Base-by-base conservation (phyloP, 2,329 filamentous ascomycete genomes). In the Paecilomyces sp. region DNA sequence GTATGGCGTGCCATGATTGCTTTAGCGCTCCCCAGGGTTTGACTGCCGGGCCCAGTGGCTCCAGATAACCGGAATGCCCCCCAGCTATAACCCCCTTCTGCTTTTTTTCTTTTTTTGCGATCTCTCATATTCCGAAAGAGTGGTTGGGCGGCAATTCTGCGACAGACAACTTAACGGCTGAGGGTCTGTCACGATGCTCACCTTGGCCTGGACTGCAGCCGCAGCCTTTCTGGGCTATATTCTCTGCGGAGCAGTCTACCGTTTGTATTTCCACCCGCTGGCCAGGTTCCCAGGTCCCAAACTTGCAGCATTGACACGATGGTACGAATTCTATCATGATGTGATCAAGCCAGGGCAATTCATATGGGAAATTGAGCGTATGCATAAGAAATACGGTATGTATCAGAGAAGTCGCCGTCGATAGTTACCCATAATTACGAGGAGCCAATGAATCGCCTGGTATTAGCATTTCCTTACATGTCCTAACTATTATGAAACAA, bases 311-410 rank as follows among this genome's bases (percentile, higher is more conserved):
- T 18, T 47, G 36, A 47, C 36, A 6, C n/a, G 57, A 54, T 66
- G 65, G 60, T 74, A 74, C 56, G 74, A 75, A 54, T 67, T 69
- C 47, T 77, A 76, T 41, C 71, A 69, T 56, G 70, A 77, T 50
- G 61, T 74, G 2, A 55, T 74, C 24, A 65, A 67, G 5, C 60
- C 64, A 0, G 76, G 75, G 0, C 62, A 63, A 12, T 77, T 72
- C 54, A 61, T 72, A 7, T 72, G 66, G 65, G 64, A 73, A 58
- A 67, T 77, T 18, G 58, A 69, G 54, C 62, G 68, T 13, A 66
- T 77, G 67, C 73, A 77, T 60, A 51, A 68, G 6, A 57, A 64
- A 60, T 76, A 75, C 50, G 73, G 74, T 74, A 58, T 3, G 56
- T 47, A 47, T 18, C n/a, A n/a, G n/a, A 11, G n/a, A 47, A 18